These are phyloP conservation scores for Ogataea populi-albae DNA, from an alignment of 805 yeast genomes.

Conservation along the genomic window DNA sequence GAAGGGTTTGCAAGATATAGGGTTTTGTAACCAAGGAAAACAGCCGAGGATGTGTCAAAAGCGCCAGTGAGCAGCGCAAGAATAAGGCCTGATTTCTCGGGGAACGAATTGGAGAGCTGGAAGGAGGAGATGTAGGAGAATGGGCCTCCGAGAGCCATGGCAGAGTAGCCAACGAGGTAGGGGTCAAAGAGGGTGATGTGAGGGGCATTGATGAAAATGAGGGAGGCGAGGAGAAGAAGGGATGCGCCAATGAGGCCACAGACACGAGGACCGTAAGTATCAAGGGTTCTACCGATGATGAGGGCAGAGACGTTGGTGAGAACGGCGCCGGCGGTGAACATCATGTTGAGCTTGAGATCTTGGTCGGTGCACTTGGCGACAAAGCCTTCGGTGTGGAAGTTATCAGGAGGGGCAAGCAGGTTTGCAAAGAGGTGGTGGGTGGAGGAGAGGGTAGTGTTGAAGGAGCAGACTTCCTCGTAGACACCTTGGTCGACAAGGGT, in stretches of 20 bases:
- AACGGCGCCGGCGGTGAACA: slow-evolving; percentile 58
- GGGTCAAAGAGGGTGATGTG: slow-evolving; percentile 42
- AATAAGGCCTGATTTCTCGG: slow-evolving; percentile 49
- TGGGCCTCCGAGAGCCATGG: slow-evolving; percentile 58
- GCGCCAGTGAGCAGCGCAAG: slow-evolving; percentile 57
- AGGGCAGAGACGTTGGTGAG: slow-evolving; percentile 54
- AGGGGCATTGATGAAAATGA: slow-evolving; percentile 42
- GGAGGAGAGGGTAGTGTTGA: slow-evolving; percentile 15
- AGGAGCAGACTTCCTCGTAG: slow-evolving; percentile 41
- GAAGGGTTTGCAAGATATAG: slow-evolving; percentile 35
- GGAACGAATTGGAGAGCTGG: slow-evolving; percentile 57
- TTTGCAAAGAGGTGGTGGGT: slow-evolving; percentile 4
- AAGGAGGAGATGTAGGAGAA: slow-evolving; percentile 54
- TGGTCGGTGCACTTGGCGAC: slow-evolving; percentile 48
- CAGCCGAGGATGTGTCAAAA: slow-evolving; percentile 56
- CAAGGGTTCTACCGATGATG: slow-evolving; percentile 47
- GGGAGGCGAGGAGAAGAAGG: slow-evolving; percentile 44
- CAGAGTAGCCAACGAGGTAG: slow-evolving; percentile 48
- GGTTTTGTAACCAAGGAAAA: slow-evolving; percentile 46
- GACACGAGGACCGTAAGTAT: slow-evolving; percentile 48
- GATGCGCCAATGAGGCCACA: slow-evolving; percentile 53
- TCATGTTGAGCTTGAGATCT: slow-evolving; percentile 54
- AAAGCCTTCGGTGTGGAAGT: slow-evolving; percentile 22
- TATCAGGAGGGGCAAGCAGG: slow-evolving; percentile 6
- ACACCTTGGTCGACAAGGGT: slow-evolving; percentile 46